phyloP scores from a whole-genome alignment of 1,284 basidiomycete genomes.

The Pseudozyma thailandica region DNA sequence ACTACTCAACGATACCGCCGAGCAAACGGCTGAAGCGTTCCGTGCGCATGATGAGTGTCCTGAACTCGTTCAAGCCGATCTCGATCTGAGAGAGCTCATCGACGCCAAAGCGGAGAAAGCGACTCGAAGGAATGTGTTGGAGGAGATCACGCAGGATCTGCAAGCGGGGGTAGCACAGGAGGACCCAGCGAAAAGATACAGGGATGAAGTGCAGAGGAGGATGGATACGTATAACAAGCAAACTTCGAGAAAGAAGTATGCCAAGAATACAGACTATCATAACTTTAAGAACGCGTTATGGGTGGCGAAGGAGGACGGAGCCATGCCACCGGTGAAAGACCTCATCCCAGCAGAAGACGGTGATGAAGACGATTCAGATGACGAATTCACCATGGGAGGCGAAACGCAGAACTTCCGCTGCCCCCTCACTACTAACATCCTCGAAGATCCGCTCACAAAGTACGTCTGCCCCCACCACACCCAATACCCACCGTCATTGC shows the following conservation, averaged over 20 bases:
- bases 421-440: constrained; percentile 51
- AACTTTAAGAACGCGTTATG: constrained; percentile 54
- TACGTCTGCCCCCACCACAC: constrained; percentile 8
- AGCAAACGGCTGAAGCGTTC: constrained; percentile 39
- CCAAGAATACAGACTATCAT: constrained; percentile 42
- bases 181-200: constrained; percentile 30
- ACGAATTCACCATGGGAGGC: constrained; percentile 56
- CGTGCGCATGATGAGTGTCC: constrained; percentile 12
- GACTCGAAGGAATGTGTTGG: constrained; percentile 32
- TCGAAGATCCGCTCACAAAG: constrained; percentile 56
- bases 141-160: constrained; percentile 37
- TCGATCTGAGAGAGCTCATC: constrained; percentile 47
- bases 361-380: constrained; percentile 45
- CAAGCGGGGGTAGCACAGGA: constrained; percentile 14
- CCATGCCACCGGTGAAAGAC: constrained; percentile 58
- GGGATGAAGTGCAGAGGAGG: constrained; percentile 12
- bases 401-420: constrained; percentile 53
- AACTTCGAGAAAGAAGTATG: constrained; percentile 54
- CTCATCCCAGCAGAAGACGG: constrained; percentile 45
- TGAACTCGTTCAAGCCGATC: constrained; percentile 43
- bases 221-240: constrained; percentile 39
- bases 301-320: constrained; percentile 48
- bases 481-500: not conserved
- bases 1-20: constrained; percentile 41
- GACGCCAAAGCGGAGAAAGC: constrained; percentile 51